These are phyloP conservation scores for Blastomyces parvus DNA, from an alignment of 2,329 filamentous ascomycete genomes.

Conservation along the genomic window DNA sequence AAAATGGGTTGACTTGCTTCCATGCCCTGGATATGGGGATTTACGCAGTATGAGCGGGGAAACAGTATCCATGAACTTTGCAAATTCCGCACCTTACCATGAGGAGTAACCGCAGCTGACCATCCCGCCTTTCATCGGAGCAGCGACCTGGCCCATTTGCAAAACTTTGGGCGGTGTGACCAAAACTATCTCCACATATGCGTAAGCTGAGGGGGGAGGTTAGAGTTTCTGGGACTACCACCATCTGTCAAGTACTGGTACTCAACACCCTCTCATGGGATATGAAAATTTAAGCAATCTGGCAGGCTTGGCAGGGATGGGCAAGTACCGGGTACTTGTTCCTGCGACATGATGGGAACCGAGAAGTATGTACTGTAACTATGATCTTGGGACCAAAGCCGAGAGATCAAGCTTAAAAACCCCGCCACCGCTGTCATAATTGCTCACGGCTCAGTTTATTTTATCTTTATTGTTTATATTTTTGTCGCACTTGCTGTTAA, in stretches of 20 bases:
- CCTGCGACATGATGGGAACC: not conserved
- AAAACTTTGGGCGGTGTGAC: not conserved
- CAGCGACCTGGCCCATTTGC: not conserved
- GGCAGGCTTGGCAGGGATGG: not conserved
- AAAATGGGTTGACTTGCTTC: too few species aligned
- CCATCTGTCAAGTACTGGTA: not conserved
- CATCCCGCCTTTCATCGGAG: too few species aligned
- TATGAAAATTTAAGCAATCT: not conserved
- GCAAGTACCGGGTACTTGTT: not conserved
- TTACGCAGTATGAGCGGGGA: too few species aligned
- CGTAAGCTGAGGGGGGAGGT: too few species aligned
- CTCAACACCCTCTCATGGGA: not conserved
- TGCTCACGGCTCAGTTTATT: not conserved
- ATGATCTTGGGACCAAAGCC: not conserved
- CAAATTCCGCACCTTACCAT: too few species aligned
- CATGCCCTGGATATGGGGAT: too few species aligned
- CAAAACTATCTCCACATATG: not conserved
- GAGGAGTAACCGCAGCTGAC: too few species aligned
- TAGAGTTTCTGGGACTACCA: not conserved
- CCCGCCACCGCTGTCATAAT: not conserved
- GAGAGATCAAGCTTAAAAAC: not conserved
- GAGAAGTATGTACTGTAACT: not conserved
- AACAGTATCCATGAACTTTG: too few species aligned
- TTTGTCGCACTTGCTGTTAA: not conserved
- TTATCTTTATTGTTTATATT: not conserved